Base-by-base conservation (phyloP, 192 early-diverging fungal species). In the Gigaspora rosea region DNA sequence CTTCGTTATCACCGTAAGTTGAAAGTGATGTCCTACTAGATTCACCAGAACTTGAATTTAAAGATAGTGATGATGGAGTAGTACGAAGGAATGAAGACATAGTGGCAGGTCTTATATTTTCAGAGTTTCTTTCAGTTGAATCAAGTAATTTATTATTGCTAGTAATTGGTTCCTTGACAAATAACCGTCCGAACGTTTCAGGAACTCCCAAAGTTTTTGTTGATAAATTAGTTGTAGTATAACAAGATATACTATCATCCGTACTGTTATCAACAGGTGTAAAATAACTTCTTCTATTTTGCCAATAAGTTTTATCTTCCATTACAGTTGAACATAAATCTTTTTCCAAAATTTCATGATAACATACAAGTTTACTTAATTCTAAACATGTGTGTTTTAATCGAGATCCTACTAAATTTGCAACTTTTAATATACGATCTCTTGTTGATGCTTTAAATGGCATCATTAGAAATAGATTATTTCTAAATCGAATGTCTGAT, bases 291-390 rank as follows among this genome's bases (percentile, higher is more conserved):
- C 35, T 75, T 76, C 75, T 50, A 2, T 36, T 65, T 57, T 48
- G 27, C 75, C 75, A 67, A 76, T 67, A 76, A 51, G 8, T 41
- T 16, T 66, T 36, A 41, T 76, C 63, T 36, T 50, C 75, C 20
- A 76, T 76, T 13, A 66, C 16, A 7, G 75, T 63, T 20, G 36
- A 16, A 76, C 64, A 76, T 67, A 76, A 76, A 76, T 76, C 75
- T 66, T 76, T 76, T 75, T 92, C 89, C 46, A 94, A 56, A 68
- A 92, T 87, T 33, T 91, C 90, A 12, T 89, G 85, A 82, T 92
- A 94, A 73, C 93, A 94, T 32, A 87, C 86, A 20, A 93, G 78
- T 41, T 89, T 84, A 57, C 88, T 89, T 56, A 91, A 81, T 18
- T 83, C 76, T 35, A 94, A 71, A 54, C 88, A 88, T 35, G 87